phyloP scores from a whole-genome alignment of 306 rosid species.

The Sindora glabra region DNA sequence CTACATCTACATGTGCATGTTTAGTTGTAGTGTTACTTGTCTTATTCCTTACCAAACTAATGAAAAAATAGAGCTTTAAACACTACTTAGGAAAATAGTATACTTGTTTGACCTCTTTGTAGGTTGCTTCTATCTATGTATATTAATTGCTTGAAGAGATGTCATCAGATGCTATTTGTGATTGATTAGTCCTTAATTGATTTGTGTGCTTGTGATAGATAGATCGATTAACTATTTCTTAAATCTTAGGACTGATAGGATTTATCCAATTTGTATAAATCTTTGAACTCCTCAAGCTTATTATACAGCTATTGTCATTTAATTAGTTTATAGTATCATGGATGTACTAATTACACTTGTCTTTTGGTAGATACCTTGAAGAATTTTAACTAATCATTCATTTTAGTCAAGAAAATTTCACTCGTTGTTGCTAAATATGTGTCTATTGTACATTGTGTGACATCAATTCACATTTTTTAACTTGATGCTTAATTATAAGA shows the following conservation, averaged over 20 bases:
- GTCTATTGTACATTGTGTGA: no score
- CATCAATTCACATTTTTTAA: no score
- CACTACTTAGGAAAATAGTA: constrained; percentile 95
- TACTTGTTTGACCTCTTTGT: constrained; percentile 1
- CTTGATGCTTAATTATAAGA: no score
- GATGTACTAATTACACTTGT: not conserved
- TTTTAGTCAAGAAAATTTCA: no score
- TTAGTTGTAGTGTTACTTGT: no score
- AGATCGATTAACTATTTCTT: not conserved
- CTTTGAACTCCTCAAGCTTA: no score
- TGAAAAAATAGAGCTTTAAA: no score
- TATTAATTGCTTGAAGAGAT: not conserved
- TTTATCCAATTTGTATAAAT: no score
- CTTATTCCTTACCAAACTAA: no score
- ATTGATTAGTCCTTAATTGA: not conserved
- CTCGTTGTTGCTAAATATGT: no score
- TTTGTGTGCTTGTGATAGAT: not conserved
- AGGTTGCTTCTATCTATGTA: not conserved
- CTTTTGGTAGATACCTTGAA: not conserved
- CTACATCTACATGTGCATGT: no score
- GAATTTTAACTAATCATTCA: no score
- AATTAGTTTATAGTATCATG: not conserved
- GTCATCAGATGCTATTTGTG: not conserved
- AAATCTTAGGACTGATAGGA: not conserved
- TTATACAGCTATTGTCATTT: not conserved